Base-by-base conservation (phyloP, 2,329 filamentous ascomycete genomes). In the Phoma sp. region DNA sequence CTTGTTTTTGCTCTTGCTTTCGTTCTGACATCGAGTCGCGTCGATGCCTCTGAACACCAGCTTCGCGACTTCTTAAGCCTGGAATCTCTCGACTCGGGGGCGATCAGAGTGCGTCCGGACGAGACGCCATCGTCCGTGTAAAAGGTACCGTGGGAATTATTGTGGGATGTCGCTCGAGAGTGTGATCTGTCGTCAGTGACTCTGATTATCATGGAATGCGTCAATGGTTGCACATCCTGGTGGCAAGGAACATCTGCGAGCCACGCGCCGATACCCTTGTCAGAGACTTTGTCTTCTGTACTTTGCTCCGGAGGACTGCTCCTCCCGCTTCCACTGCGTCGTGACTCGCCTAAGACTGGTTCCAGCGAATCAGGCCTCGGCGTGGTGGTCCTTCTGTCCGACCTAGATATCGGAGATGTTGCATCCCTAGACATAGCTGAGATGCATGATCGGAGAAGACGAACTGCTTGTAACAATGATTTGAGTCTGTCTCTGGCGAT, bases 81-180 rank as follows among this genome's bases (percentile, higher is more conserved):
- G 1, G 61, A 58, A 3, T 55, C 52, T 31, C 52, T 51, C 9
- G 36, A 46, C 43, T 69, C 60, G 19, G 61, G 53, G 5, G 60
- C 48, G 15, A 65, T 43, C 0, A 68, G 38, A 4, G 68, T 65
- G n/a, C 58, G 60, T 7, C 52, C 62, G 4, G 62, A 64, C 4
- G 68, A 64, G 1, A 63, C 51, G 2, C 56, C 63, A 39, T 71
- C 70, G 32, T 73, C 70, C 0, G 70, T 64, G 44, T 68, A 71
- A 31, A 73, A 73, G 0, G 70, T 73, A 3, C 63, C 62, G 13
- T 59, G 63, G 22, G 70, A 72, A n/a, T 57, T 38, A 17, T 55
- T 51, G 15, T 59, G 58, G 7, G 60, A 59, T 22, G 49, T 49
- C 12, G 56, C 43, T n/a, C 55, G 64, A 10, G 58, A 57, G n/a